phyloP scores from a whole-genome alignment of 768 basidiomycete genomes.

The Trametes meyenii region DNA sequence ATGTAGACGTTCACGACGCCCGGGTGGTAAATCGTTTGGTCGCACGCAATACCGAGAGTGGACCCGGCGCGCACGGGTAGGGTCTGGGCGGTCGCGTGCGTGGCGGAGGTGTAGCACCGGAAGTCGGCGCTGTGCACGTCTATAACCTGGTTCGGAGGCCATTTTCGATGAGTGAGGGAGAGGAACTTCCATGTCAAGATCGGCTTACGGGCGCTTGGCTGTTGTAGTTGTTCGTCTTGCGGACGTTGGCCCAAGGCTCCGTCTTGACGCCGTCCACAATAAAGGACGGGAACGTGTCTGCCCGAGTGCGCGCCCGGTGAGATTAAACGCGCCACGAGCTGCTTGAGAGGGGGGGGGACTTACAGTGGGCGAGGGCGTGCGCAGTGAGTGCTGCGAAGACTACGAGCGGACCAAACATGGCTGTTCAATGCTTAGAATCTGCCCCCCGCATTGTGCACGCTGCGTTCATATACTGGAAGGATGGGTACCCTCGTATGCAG shows the following conservation, averaged over 20 bases:
- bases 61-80: constrained; percentile 33
- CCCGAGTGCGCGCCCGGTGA: neutral
- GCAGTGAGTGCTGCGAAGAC: constrained; percentile 23
- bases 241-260: constrained; percentile 35
- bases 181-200: too few species aligned
- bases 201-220: constrained; percentile 32
- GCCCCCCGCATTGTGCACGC: neutral
- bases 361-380: constrained; percentile 30
- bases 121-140: constrained; percentile 33
- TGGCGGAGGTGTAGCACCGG: constrained; percentile 36
- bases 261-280: constrained; percentile 26
- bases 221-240: constrained; percentile 35
- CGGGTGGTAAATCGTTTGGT: constrained; percentile 32
- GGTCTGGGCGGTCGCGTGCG: constrained; percentile 27
- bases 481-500: constrained; percentile 1
- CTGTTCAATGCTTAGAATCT: neutral
- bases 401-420: constrained; percentile 11
- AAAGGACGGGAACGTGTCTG: constrained; percentile 37
- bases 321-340: neutral
- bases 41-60: constrained; percentile 34
- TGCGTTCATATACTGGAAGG: neutral
- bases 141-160: constrained; percentile 27
- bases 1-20: constrained; percentile 37
- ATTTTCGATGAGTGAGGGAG: neutral
- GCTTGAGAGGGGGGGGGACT: neutral